A percentile compares a stretch with the other conserved stretches of the same genome.
phyloP scores from a whole-genome alignment of 257 asterid genomes.

The Apocynum venetum region DNA sequence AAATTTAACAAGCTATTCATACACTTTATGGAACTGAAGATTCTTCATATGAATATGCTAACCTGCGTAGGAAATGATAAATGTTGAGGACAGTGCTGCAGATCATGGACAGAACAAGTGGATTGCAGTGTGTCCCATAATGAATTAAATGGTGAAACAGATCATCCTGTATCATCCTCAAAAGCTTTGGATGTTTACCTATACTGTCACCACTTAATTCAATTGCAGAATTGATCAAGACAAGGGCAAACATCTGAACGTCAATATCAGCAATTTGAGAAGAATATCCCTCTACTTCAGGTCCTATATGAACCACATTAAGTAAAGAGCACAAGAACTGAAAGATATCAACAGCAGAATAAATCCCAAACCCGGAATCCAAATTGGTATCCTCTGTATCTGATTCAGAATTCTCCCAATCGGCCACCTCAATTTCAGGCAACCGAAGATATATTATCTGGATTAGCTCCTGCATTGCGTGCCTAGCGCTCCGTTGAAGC shows the following conservation, averaged over 20 bases:
- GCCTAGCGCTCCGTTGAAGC: conserved; percentile 78
- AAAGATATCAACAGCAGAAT: conserved; percentile 76
- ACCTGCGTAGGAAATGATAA: conserved; percentile 82
- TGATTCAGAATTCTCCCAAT: conserved; percentile 81
- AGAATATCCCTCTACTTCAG: conserved; percentile 51
- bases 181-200: conserved; percentile 76
- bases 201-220: conserved; percentile 91
- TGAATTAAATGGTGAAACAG: conserved; percentile 81
- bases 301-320: conserved; percentile 58
- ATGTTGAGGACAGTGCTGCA: conserved; percentile 78
- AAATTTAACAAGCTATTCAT: not conserved
- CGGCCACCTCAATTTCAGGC: conserved; percentile 72
- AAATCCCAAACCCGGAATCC: conserved; percentile 74
- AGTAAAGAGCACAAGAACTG: conserved; percentile 85
- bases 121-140: conserved; percentile 65
- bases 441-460: conserved; percentile 61
- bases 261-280: conserved; percentile 57
- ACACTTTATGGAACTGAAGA: not conserved
- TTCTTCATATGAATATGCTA: conserved; percentile 11
- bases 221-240: conserved; percentile 67
- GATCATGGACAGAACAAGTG: conserved; percentile 81
- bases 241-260: conserved; percentile 69
- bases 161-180: conserved; percentile 92
- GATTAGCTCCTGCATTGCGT: conserved; percentile 81
- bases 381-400: conserved; percentile 68